These are phyloP conservation scores for Rhodomyrtus tomentosa DNA, from an alignment of 345 rosid species.

Conservation along the genomic window DNA sequence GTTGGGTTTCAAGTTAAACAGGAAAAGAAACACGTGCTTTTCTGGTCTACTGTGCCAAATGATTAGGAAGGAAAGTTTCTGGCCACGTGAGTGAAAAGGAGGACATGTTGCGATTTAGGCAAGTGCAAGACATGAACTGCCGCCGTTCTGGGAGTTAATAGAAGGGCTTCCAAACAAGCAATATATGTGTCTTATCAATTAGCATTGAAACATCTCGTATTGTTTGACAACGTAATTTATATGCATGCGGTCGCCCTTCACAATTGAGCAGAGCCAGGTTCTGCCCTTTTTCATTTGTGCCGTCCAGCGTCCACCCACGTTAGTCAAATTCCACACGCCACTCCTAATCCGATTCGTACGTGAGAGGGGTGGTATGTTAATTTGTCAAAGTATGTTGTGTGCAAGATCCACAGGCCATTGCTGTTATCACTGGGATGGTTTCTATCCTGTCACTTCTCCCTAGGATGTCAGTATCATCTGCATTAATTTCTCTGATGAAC, in stretches of 20 bases:
- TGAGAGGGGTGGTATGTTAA: not conserved
- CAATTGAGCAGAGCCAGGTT: fast-evolving
- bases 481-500: not conserved
- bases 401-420: not conserved
- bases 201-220: fast-evolving
- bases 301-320: fast-evolving
- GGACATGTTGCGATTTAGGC: not conserved
- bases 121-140: not conserved
- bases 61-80: not conserved
- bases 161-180: no score
- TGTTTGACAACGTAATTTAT: not conserved
- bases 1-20: no score
- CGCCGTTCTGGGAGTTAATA: no score
- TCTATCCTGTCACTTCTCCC: not conserved
- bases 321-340: not conserved
- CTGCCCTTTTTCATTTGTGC: not conserved
- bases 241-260: not conserved
- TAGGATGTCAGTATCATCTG: not conserved
- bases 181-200: not conserved
- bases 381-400: not conserved
- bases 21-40: not conserved
- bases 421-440: not conserved
- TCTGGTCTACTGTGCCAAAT: not conserved
- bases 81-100: not conserved
- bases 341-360: not conserved